Base-by-base conservation (phyloP, 2,329 filamentous ascomycete species). In the Pezizomycotina sp. region DNA sequence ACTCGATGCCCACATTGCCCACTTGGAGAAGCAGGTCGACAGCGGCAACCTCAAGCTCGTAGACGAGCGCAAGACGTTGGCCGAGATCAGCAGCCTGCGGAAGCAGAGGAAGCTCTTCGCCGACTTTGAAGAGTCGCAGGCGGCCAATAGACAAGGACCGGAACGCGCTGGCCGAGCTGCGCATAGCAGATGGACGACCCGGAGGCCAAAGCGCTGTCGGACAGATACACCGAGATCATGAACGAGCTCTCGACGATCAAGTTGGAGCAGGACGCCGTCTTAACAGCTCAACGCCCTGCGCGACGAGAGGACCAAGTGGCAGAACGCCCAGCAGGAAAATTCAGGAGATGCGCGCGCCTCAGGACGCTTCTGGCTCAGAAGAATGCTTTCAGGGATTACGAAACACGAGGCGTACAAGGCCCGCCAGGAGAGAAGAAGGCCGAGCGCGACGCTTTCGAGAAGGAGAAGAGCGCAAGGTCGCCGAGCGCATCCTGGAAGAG, bases 71-170 rank as follows among this genome's bases (percentile, higher is more conserved):
- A 95, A 93, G 69, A 75, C 81, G 6, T 67, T 95, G 13, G 63
- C 69, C 32, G 82, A 93, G 52, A 76, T 92, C 51, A 79, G 77
- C 31, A 76, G 63, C 56, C 64, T 95, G 49, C 76, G 78, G 59
- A 92, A 91, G 66, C 70, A 78, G 54, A 80, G 80, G 63, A 95
- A 93, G 72, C 77, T 73, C 60, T 93, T 98, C 57, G 72, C 74
- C 40, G 71, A 74, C 45, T 77, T 95, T 53, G 82, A 92, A 42
- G 74, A 78, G 42, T 66, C 74, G 21, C 80, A 95, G 62, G 91
- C 91, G 68, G 69, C 69, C 48, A n/a, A 95, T 98, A 50, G 79
- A 89, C 53, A 75, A 84, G 35, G 63, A 91, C 50, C 86, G 82
- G 64, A 68, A 74, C 47, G 79, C 91, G 62, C 83, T 93, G 54